phyloP scores from a whole-genome alignment of 2,329 filamentous ascomycete genomes.

The Fusarium sp. region DNA sequence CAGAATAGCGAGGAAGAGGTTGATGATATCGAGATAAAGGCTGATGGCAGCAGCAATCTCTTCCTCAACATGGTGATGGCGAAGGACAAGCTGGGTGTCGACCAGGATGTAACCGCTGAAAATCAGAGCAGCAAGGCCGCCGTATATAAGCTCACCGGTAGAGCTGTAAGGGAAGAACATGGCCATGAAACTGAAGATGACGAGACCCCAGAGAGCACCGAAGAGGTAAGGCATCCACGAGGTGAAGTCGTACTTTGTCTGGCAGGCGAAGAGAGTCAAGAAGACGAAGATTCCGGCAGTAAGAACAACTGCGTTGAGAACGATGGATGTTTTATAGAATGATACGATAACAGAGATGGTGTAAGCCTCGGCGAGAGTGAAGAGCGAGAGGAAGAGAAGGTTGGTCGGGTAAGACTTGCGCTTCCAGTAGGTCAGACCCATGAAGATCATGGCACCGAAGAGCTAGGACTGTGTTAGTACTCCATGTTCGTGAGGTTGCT shows the following conservation, averaged over 20 bases:
- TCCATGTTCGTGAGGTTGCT: not conserved
- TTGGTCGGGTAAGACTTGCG: constrained; percentile 96
- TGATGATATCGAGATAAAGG: constrained; percentile 95
- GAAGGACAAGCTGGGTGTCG: constrained; percentile 94
- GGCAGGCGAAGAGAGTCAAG: constrained; percentile 90
- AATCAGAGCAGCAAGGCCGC: constrained; percentile 82
- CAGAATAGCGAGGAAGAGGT: constrained; percentile 95
- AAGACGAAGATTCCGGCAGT: constrained; percentile 87
- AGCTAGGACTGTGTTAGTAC: constrained; percentile 60
- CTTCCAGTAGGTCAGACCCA: constrained; percentile 94
- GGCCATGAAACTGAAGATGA: constrained; percentile 94
- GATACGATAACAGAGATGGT: constrained; percentile 92
- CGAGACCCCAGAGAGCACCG: constrained; percentile 86
- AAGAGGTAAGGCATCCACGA: constrained; percentile 97
- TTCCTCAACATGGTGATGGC: constrained; percentile 97
- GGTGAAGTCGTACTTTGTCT: constrained; percentile 98
- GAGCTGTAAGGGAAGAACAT: constrained; percentile 88
- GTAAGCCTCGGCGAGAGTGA: constrained; percentile 94
- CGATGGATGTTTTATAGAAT: constrained; percentile 85
- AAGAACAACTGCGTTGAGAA: constrained; percentile 89
- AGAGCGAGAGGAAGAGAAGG: constrained; percentile 88
- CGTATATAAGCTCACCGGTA: constrained; percentile 87
- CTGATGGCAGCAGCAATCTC: constrained; percentile 96
- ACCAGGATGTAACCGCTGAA: constrained; percentile 97
- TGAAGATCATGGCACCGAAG: constrained; percentile 84